Conservation (phyloP, 139 green algal species). For the Nannochloris sp. region DNA sequence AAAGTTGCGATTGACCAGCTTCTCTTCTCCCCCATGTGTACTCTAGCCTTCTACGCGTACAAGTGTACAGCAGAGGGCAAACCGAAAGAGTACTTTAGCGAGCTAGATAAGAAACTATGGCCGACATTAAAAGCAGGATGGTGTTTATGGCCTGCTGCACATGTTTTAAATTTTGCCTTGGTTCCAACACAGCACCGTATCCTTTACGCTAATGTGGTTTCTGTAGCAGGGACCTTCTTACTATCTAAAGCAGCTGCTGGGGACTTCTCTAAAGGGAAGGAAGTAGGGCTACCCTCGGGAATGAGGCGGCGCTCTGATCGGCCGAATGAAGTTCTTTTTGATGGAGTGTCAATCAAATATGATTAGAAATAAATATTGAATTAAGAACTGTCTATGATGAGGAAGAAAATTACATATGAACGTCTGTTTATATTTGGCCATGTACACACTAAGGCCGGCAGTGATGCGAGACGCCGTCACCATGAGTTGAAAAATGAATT, state of each 20-base stretch:
- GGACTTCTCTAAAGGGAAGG: neutral
- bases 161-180: constrained; percentile 42
- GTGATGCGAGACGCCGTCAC: too few relatives aligned
- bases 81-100: neutral
- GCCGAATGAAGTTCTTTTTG: constrained; percentile 11
- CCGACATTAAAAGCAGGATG: constrained; percentile 37
- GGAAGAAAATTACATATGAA: too few relatives aligned
- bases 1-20: constrained; percentile 55
- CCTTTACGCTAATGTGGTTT: constrained; percentile 44
- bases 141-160: constrained; percentile 30
- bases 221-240: constrained; percentile 30
- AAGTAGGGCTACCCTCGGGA: neutral
- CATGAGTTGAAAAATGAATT: too few relatives aligned
- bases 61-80: constrained; percentile 5
- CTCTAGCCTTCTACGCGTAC: constrained; percentile 41
- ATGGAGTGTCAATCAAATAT: constrained; percentile 13
- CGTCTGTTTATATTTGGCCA: too few relatives aligned
- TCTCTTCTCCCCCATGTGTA: constrained; percentile 44
- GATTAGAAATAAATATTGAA: neutral
- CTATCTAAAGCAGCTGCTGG: constrained; percentile 9
- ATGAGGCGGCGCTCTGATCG: neutral
- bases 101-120: constrained; percentile 16
- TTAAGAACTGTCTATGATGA: too few relatives aligned
- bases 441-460: too few relatives aligned
- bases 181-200: constrained; percentile 32